These are phyloP conservation scores for Dysphania ambrosioides DNA, from an alignment of 148 eudicot species.

Conservation along the genomic window DNA sequence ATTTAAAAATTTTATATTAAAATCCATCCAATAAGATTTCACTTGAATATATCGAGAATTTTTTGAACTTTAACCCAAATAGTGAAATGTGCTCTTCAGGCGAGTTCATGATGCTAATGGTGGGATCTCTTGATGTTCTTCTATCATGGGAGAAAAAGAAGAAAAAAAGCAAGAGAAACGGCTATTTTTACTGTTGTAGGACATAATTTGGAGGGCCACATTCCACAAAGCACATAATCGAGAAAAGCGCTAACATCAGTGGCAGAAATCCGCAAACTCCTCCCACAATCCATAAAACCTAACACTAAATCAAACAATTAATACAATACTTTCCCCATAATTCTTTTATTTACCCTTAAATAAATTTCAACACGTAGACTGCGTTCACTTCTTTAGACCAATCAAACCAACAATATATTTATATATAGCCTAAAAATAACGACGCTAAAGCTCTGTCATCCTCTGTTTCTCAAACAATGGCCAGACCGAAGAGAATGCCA, in stretches of 20 bases:
- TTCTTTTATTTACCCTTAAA: background rate
- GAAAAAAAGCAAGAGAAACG: background rate
- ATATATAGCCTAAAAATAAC: conserved; percentile 18
- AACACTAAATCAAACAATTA: no score
- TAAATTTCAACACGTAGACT: background rate
- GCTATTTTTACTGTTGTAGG: background rate
- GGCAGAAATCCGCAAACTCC: no score
- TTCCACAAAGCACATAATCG: background rate
- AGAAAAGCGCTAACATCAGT: background rate
- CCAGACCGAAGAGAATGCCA: conserved; percentile 27
- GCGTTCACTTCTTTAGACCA: background rate
- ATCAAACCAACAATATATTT: background rate
- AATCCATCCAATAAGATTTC: no score
- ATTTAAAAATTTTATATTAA: no score
- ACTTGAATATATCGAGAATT: no score
- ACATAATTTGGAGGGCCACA: background rate
- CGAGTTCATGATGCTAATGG: no score
- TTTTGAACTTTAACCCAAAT: no score
- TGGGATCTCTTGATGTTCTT: no score
- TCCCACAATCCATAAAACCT: no score
- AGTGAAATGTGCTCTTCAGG: no score
- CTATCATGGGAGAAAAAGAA: no score
- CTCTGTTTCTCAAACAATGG: conserved; percentile 25
- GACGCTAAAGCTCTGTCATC: background rate
- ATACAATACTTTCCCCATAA: no score